Conservation (phyloP, 2,329 filamentous ascomycete genomes). For the Xylaria sp. region DNA sequence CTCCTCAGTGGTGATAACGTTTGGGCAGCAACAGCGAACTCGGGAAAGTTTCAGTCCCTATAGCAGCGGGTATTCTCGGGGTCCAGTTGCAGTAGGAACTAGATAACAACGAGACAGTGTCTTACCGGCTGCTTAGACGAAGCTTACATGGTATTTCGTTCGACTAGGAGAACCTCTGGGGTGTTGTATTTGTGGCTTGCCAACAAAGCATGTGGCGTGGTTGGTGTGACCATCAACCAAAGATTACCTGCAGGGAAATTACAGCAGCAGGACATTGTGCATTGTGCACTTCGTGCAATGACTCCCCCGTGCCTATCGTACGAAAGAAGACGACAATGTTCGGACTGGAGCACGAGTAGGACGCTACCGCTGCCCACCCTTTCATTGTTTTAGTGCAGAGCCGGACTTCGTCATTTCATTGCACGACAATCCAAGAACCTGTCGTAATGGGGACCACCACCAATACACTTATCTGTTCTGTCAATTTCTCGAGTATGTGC, state of each 20-base stretch:
- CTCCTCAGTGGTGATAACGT: no score
- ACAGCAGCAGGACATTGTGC: not conserved
- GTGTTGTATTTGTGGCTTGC: slow-evolving; percentile 17
- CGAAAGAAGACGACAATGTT: not conserved
- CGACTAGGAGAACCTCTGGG: not conserved
- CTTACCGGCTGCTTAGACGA: not conserved
- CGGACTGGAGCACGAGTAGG: not conserved
- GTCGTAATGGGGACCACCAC: no score
- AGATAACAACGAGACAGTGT: not conserved
- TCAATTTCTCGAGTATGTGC: not conserved
- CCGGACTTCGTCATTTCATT: not conserved
- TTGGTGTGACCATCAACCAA: slow-evolving; percentile 6
- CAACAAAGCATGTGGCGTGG: slow-evolving; percentile 20
- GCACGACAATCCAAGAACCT: no score
- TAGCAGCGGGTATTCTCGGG: slow-evolving; percentile 19
- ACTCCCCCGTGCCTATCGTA: not conserved
- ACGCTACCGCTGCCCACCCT: not conserved
- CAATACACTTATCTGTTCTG: not conserved
- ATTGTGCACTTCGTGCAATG: not conserved
- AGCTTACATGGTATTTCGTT: not conserved
- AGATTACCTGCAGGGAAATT: not conserved
- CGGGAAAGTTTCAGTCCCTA: not conserved
- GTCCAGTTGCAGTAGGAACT: not conserved
- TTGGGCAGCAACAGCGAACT: slow-evolving; percentile 5
- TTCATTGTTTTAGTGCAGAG: not conserved